Evolutionary conservation across 495 filamentous ascomycete genomes (phyloP).

Genomic region (Neurospora sp.): DNA sequence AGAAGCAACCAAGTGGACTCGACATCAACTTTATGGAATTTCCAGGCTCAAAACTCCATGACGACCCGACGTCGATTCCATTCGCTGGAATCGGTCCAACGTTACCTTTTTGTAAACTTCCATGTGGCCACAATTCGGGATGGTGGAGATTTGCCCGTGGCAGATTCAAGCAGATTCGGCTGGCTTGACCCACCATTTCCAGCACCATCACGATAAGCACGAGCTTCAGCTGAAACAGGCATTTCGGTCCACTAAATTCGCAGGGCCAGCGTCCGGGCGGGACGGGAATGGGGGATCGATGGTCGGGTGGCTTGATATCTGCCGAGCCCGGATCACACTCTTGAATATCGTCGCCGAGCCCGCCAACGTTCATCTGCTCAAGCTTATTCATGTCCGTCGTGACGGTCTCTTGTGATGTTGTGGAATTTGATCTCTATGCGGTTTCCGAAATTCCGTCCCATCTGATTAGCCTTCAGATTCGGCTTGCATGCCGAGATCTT

Average conservation of each 20-base stretch:
- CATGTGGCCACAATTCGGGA: slow-evolving; percentile 23
- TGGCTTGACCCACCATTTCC: background rate
- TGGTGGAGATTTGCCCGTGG: slow-evolving; percentile 11
- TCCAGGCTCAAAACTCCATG: background rate
- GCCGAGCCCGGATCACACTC: slow-evolving; percentile 14
- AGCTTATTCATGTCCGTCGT: background rate
- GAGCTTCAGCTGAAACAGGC: background rate
- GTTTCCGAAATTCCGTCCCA: slow-evolving; percentile 1
- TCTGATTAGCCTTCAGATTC: background rate
- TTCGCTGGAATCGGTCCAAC: background rate
- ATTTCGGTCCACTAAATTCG: slow-evolving; percentile 19
- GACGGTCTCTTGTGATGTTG: background rate
- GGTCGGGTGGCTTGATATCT: slow-evolving; percentile 17
- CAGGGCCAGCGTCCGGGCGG: slow-evolving; percentile 5
- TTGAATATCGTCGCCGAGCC: background rate
- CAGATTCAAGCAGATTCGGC: background rate
- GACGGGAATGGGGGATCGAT: slow-evolving; percentile 1
- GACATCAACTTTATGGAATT: background rate
- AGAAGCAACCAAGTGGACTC: background rate
- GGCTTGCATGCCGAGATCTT: slow-evolving; percentile 16
- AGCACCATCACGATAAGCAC: background rate
- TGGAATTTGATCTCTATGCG: slow-evolving; percentile 2
- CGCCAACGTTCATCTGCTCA: background rate
- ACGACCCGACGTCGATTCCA: background rate
- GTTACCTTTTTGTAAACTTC: slow-evolving; percentile 9